Evolutionary conservation across 2,329 filamentous ascomycete species (phyloP), one percentile per base, ranked within the genome.

Genomic region (Stagonosporopsis tanaceti): DNA sequence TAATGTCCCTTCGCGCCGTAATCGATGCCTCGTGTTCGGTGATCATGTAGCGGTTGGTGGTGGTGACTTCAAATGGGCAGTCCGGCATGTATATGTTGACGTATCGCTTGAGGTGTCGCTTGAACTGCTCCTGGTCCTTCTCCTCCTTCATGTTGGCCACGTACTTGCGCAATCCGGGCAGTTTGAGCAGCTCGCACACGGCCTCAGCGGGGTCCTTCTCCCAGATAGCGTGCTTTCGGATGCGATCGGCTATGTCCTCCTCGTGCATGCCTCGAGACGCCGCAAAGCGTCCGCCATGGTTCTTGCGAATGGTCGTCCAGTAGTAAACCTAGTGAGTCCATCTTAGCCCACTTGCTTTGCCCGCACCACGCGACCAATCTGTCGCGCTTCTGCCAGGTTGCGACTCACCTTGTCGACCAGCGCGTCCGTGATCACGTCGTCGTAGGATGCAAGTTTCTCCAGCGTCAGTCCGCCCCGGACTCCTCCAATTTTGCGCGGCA

Each of bases 221-320:
- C 61, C 96, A 80, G 60, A 97, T 86, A 14, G 96, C 84, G 69
- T 91, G 77, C 63, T 83, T 78, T 41, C 87, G 83, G 32, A 90
- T 76, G 55, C 88, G 85, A 61, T 81, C 78, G 53, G 84, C 82
- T 37, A 90, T 81, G 22, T 86, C 81, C 47, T 89, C 85, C 62
- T 88, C 85, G 51, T 85, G 87, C 47, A 98, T 82, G 38, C 92
- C 92, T 61, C 95, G 89, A 6, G 90, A 92, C 0, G 92, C 85
- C 68, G 91, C 90, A 76, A 96, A 98, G 53, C 91, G 92, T 51
- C 87, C 87, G 53, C 87, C 88, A 60, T 91, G 89, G 71, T 98
- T 97, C 79, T 99, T 99, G 63, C 94, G 93, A 57, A 97, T 97
- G 4, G 87, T 91, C 6, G 94, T 94, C 94, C 95, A 98, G 81